Conservation (phyloP, 495 filamentous ascomycete species). For the Podospora tetraspora region DNA sequence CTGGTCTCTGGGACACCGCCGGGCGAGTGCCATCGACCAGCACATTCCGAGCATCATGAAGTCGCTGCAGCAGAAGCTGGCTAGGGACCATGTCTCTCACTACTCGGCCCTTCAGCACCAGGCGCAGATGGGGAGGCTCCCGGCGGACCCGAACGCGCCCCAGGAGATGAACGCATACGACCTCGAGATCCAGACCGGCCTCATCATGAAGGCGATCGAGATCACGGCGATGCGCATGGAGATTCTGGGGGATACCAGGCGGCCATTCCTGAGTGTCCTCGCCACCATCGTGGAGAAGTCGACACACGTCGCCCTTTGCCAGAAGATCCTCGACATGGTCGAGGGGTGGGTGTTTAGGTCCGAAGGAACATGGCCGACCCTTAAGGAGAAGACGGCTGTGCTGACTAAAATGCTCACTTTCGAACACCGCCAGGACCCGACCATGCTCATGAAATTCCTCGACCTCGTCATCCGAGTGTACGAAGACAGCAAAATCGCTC, state of each 20-base stretch:
- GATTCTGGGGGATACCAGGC: conserved; percentile 80
- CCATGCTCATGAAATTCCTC: conserved; percentile 84
- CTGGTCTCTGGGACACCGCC: conserved; percentile 81
- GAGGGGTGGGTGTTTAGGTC: conserved; percentile 92
- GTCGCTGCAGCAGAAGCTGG: conserved; percentile 83
- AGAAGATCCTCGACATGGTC: conserved; percentile 90
- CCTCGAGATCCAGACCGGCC: conserved; percentile 72
- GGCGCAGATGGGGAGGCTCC: conserved; percentile 30
- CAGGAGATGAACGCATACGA: conserved; percentile 67
- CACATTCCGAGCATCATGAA: conserved; percentile 90
- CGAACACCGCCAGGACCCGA: conserved; percentile 73
- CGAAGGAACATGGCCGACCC: conserved; percentile 84
- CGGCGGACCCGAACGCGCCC: conserved; percentile 44
- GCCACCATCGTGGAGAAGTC: conserved; percentile 95
- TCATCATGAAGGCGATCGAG: conserved; percentile 93
- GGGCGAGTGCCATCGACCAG: conserved; percentile 77
- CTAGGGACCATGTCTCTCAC: conserved; percentile 85
- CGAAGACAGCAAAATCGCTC: conserved; percentile 88
- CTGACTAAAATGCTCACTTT: conserved; percentile 96
- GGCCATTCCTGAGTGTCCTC: conserved; percentile 89
- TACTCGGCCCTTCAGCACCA: conserved; percentile 52
- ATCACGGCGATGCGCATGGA: conserved; percentile 88
- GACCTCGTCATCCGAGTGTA: conserved; percentile 96
- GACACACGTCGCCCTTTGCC: conserved; percentile 72
- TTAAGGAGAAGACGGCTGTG: conserved; percentile 97